Base-by-base conservation (phyloP, 257 asterid genomes). In the Salvia hispanica region DNA sequence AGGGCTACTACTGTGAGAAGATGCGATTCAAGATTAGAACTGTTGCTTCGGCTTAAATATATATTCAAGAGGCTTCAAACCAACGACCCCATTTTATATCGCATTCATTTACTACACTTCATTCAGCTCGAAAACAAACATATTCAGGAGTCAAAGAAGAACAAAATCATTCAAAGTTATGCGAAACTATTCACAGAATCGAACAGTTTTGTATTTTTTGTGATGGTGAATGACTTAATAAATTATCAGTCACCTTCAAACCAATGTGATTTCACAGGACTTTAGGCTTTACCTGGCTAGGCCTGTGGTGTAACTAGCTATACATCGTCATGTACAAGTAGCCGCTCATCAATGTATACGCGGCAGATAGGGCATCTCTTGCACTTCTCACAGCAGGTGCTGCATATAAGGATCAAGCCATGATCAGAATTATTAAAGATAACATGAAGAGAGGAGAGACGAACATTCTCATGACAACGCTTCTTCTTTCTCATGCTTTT, bases 341-440 rank as follows among this genome's bases (percentile, higher is more conserved):
- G 34, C 50, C 94, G 95, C 28, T 86, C 99, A 51, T 90, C 96
- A 55, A 93, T 79, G 48, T 77, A 76, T 36, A 93, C 81, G 1
- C 97, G 94, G 72, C 99, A 93, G 50, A 93, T 81, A 40, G 99
- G 99, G 81, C 99, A 93, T 76, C 77, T 87, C 88, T 90, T 88
- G 84, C 99, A 93, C 83, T 83, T 90, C 28, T 84, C 97, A 15
- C 92, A 74, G 55, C 97, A 90, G 44, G 78, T 50, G 80, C 99
- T 93, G 91, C 71, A 31, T 45, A 46, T 9, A 53, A 25, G 31
- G 31, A 25, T 25, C 31, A 2, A 25, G 31, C 31, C 31, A 25
- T 36, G 13, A 55, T 65, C 57, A 72, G 64, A 11, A 18, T 31
- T 45, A 34, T 9, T 47, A 15, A 56, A 31, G 18, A 58, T 44